Evolutionary conservation across 805 yeast genomes (phyloP), one percentile per base, ranked within the genome.

Genomic region (Saccharomycopsis babjevae): DNA sequence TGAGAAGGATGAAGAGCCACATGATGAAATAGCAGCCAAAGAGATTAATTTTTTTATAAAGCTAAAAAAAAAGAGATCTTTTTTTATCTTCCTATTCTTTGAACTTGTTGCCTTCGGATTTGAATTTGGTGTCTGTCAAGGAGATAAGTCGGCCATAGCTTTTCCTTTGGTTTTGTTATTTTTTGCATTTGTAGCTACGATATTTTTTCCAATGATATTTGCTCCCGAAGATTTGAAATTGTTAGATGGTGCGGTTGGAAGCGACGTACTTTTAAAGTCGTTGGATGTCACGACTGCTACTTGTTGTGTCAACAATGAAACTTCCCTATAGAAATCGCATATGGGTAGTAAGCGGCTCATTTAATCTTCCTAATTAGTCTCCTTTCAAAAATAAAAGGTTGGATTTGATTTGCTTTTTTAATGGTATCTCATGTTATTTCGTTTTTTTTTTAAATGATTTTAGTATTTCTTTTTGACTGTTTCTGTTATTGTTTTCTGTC

Each of bases 81-180:
- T 89, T 20, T 71, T 79, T 39, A 61, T 83, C 1, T 93, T 85
- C 67, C 71, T 87, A 0, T 58, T 70, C 0, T 73, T 89, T 20
- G 84, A 89, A 62, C 70, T 87, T 3, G 66, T 83, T 22, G 94
- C 94, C 0, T 86, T 86, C 58, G 86, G 80, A 1, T 87, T 83
- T 0, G 98, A 96, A 69, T 86, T 90, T 65, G 94, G 84, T 0
- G 90, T 93, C 38, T 88, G 96, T 0, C 82, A 85, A 69, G 89
- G 97, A 0, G 52, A 46, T 25, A 83, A 78, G 62, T 98, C 94
- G 0, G 97, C 98, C 0, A 89, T 93, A 38, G 98, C 96, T 1
- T 93, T 94, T 69, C 98, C 99, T 0, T 86, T 90, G 2, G 89
- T 94, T 0, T 73, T 93, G 57, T 72, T 93, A 68, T 62, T 78